phyloP scores from a whole-genome alignment of 1,284 basidiomycete genomes.

The Pulveroboletus sp. region DNA sequence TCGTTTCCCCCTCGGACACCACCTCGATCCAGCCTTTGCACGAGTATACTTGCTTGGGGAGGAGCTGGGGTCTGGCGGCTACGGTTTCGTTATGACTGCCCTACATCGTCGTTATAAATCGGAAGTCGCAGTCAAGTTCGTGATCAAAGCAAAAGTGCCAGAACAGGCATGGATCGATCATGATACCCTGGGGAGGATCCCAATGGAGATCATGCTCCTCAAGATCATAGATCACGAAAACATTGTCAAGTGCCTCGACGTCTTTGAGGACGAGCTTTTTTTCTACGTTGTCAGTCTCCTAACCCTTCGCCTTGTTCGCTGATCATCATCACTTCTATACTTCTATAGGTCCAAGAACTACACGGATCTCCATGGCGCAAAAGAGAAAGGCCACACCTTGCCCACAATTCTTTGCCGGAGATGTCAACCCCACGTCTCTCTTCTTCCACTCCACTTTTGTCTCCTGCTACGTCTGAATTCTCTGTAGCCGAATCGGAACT shows the following conservation, averaged over 20 bases:
- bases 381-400: conserved; percentile 29
- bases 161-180: conserved; percentile 79
- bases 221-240: conserved; percentile 75
- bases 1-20: conserved; percentile 63
- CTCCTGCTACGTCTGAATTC: conserved; percentile 52
- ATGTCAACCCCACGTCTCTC: conserved; percentile 38
- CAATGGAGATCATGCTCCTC: conserved; percentile 81
- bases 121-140: conserved; percentile 93
- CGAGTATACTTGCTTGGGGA: conserved; percentile 68
- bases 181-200: conserved; percentile 59
- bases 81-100: conserved; percentile 89
- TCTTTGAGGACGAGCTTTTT: conserved; percentile 82
- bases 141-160: conserved; percentile 83
- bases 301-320: conserved; percentile 3
- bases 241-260: conserved; percentile 80
- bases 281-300: conserved; percentile 76
- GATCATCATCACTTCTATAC: neutral
- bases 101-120: conserved; percentile 51
- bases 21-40: conserved; percentile 67
- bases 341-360: conserved; percentile 81
- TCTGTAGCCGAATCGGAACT: conserved; percentile 46
- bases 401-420: conserved; percentile 25
- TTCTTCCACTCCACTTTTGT: conserved; percentile 55
- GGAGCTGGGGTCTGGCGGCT: conserved; percentile 88
- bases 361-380: conserved; percentile 86